These are phyloP conservation scores for Fusarium sp. DNA, from an alignment of 2,329 filamentous ascomycete species.

Conservation along the genomic window DNA sequence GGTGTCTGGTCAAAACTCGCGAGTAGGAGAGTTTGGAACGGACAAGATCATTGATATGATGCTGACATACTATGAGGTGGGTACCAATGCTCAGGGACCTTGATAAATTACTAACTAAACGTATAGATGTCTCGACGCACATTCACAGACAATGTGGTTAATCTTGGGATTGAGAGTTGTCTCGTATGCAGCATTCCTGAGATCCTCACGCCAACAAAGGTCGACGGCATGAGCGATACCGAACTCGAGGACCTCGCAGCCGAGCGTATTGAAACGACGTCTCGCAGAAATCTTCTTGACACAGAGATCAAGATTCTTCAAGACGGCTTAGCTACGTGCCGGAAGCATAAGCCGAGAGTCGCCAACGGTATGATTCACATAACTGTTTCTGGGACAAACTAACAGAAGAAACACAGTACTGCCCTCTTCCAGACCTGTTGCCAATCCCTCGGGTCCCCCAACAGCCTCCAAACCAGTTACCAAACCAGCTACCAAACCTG, in stretches of 20 bases:
- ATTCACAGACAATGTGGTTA: slow-evolving; percentile 62
- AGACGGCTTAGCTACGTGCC: neutral
- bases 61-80: slow-evolving; percentile 58
- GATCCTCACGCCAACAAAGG: slow-evolving; percentile 55
- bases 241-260: neutral
- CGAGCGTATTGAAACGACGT: neutral
- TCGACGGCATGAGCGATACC: slow-evolving; percentile 33
- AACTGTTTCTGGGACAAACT: neutral
- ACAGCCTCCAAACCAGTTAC: neutral
- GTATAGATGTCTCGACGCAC: slow-evolving; percentile 56
- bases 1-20: slow-evolving; percentile 10
- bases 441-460: accelerated
- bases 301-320: neutral
- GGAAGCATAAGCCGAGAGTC: neutral
- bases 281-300: neutral
- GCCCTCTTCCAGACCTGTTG: neutral
- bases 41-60: slow-evolving; percentile 59
- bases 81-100: accelerated
- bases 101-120: neutral
- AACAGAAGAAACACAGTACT: neutral
- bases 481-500: neutral
- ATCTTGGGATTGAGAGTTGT: slow-evolving; percentile 62
- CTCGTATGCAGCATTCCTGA: slow-evolving; percentile 56
- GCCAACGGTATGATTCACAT: neutral
- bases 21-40: slow-evolving; percentile 50